phyloP scores from a whole-genome alignment of 2,329 filamentous ascomycete species.

The Cladophialophora immunda region DNA sequence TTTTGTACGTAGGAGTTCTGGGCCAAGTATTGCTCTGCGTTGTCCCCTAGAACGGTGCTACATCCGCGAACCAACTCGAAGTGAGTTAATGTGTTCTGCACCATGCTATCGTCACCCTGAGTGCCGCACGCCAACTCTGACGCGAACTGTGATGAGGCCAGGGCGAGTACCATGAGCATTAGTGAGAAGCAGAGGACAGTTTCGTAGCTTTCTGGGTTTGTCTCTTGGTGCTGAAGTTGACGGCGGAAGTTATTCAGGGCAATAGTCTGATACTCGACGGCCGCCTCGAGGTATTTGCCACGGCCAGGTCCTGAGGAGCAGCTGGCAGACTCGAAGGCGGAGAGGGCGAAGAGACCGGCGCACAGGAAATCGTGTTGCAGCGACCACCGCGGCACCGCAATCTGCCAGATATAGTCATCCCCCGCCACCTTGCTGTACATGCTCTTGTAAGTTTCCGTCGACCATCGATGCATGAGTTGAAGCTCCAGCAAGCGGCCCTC shows the following conservation, averaged over 20 bases:
- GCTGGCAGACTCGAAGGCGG: slow-evolving; percentile 33
- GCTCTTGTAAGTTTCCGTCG: slow-evolving; percentile 34
- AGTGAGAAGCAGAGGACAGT: slow-evolving; percentile 32
- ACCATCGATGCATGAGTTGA: slow-evolving; percentile 41
- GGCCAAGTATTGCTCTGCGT: slow-evolving; percentile 24
- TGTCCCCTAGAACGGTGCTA: slow-evolving; percentile 23
- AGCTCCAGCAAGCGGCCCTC: slow-evolving; percentile 34
- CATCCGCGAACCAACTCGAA: slow-evolving; percentile 33
- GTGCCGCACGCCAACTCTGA: neutral
- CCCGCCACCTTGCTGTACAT: slow-evolving; percentile 30
- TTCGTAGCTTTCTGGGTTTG: slow-evolving; percentile 20
- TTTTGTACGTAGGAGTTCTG: slow-evolving; percentile 31
- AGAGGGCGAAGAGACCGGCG: slow-evolving; percentile 32
- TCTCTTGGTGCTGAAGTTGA: slow-evolving; percentile 18
- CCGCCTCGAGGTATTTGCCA: slow-evolving; percentile 28
- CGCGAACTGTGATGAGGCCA: slow-evolving; percentile 32
- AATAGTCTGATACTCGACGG: slow-evolving; percentile 30
- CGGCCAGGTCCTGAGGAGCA: slow-evolving; percentile 1
- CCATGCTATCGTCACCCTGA: slow-evolving; percentile 16
- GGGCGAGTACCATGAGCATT: slow-evolving; percentile 34
- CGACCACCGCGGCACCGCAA: slow-evolving; percentile 28
- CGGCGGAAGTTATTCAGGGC: slow-evolving; percentile 29
- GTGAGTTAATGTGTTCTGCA: slow-evolving; percentile 31
- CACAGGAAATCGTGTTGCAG: slow-evolving; percentile 32
- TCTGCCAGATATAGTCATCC: slow-evolving; percentile 33